These are phyloP conservation scores for Rusavskia elegans DNA, from an alignment of 495 filamentous ascomycete species.

Conservation along the genomic window DNA sequence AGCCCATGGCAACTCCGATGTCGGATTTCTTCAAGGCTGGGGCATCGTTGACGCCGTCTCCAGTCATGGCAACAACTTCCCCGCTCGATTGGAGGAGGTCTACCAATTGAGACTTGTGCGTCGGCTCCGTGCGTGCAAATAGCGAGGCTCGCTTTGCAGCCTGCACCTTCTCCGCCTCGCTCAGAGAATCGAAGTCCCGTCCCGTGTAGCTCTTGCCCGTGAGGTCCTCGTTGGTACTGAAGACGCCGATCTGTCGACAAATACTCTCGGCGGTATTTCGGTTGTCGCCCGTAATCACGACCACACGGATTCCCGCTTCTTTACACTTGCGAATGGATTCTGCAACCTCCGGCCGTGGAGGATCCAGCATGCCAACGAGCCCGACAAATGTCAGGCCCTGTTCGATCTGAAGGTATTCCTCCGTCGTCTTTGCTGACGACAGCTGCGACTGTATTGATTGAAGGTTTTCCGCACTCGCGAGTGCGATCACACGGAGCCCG, in stretches of 20 bases:
- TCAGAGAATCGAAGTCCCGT: constrained; percentile 80
- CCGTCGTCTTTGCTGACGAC: constrained; percentile 58
- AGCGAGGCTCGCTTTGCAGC: constrained; percentile 76
- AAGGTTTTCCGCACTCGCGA: constrained; percentile 66
- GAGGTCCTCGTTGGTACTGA: constrained; percentile 66
- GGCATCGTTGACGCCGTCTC: constrained; percentile 97
- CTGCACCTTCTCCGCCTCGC: constrained; percentile 58
- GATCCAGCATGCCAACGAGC: constrained; percentile 93
- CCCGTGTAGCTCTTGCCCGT: constrained; percentile 90
- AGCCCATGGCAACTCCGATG: constrained; percentile 98
- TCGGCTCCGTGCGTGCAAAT: constrained; percentile 94
- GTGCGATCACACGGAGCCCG: constrained; percentile 87
- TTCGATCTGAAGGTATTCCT: constrained; percentile 75
- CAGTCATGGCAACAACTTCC: constrained; percentile 98
- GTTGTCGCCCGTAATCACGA: constrained; percentile 98
- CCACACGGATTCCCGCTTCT: constrained; percentile 85
- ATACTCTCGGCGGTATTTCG: constrained; percentile 95
- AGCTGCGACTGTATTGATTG: constrained; percentile 46
- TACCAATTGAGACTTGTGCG: constrained; percentile 89
- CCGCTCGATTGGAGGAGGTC: constrained; percentile 86
- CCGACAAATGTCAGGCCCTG: constrained; percentile 88
- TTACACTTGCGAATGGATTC: constrained; percentile 76
- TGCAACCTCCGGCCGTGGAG: constrained; percentile 86
- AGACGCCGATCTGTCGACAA: constrained; percentile 92
- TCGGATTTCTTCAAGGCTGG: constrained; percentile 97